Conservation (phyloP, 2,329 filamentous ascomycete species). For the Exophiala sideris region DNA sequence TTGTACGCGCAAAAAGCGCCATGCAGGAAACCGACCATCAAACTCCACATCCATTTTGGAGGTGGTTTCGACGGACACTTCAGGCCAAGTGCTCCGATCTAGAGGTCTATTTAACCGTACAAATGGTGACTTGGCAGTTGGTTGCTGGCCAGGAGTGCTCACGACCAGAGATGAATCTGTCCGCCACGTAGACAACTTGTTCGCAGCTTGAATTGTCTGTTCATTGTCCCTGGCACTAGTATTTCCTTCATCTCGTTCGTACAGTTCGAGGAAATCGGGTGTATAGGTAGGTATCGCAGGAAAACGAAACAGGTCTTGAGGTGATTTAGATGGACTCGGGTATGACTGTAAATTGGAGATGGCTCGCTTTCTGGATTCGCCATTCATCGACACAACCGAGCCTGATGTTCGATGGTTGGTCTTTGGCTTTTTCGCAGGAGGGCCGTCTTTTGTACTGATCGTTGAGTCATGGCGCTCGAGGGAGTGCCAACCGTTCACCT, state of each 20-base stretch:
- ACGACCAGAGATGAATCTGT: slow-evolving; percentile 67
- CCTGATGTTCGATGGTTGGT: slow-evolving; percentile 74
- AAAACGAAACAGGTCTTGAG: slow-evolving; percentile 54
- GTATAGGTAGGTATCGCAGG: slow-evolving; percentile 69
- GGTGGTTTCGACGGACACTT: slow-evolving; percentile 52
- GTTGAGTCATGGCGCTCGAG: slow-evolving; percentile 57
- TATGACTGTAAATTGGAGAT: slow-evolving; percentile 57
- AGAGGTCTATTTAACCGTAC: slow-evolving; percentile 55
- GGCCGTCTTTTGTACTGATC: slow-evolving; percentile 50
- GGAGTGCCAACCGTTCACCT: slow-evolving; percentile 63
- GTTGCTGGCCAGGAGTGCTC: slow-evolving; percentile 59
- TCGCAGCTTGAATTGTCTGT: slow-evolving; percentile 70
- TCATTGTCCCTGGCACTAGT: slow-evolving; percentile 66
- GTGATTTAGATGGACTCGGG: slow-evolving; percentile 68
- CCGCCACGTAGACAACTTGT: slow-evolving; percentile 74
- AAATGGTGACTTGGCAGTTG: slow-evolving; percentile 66
- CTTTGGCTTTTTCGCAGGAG: slow-evolving; percentile 74
- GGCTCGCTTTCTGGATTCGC: slow-evolving; percentile 59
- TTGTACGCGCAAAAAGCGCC: slow-evolving; percentile 58
- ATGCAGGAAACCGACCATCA: slow-evolving; percentile 61
- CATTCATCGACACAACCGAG: slow-evolving; percentile 67
- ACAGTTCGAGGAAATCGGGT: slow-evolving; percentile 69
- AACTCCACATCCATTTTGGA: slow-evolving; percentile 48
- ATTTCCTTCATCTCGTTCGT: slow-evolving; percentile 57
- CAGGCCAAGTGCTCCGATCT: slow-evolving; percentile 53